Evolutionary conservation across 352 stramenopile genomes (phyloP).

Genomic region (Globisporangium barbulae): DNA sequence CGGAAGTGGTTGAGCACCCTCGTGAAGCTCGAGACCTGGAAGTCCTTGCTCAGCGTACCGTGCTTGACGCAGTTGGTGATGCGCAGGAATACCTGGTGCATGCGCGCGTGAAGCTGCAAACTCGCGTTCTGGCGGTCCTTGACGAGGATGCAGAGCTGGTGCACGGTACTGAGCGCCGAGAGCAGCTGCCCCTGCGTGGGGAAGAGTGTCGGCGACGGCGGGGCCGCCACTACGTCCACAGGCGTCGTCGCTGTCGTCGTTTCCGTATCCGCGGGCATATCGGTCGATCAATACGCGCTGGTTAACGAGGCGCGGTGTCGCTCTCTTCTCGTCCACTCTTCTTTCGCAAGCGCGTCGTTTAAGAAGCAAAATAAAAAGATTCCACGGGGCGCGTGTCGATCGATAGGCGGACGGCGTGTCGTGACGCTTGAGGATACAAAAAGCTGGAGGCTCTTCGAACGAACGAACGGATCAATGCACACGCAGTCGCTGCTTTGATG

Average conservation of each 20-base stretch:
- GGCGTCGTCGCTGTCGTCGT: background rate
- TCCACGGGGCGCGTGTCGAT: background rate
- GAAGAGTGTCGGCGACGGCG: slow-evolving; percentile 14
- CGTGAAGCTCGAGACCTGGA: slow-evolving; percentile 35
- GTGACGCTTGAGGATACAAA: background rate
- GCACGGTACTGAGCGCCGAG: slow-evolving; percentile 31
- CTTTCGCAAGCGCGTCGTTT: background rate
- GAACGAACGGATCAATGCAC: no score
- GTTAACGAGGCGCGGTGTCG: background rate
- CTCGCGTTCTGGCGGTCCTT: slow-evolving; percentile 39
- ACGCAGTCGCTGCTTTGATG: no score
- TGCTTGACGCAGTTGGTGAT: slow-evolving; percentile 32
- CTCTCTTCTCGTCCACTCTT: background rate
- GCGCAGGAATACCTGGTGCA: slow-evolving; percentile 49
- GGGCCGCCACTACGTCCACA: background rate
- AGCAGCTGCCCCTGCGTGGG: slow-evolving; percentile 36
- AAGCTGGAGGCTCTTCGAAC: background rate
- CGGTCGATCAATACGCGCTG: background rate
- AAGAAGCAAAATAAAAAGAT: slow-evolving; percentile 1
- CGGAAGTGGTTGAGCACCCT: slow-evolving; percentile 46
- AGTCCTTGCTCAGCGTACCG: slow-evolving; percentile 18
- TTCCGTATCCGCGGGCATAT: slow-evolving; percentile 4
- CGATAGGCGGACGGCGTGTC: background rate
- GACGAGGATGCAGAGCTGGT: slow-evolving; percentile 37
- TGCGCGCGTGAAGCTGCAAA: slow-evolving; percentile 42